Conservation (phyloP, 345 rosid genomes). For the Lepidium aucheri region DNA sequence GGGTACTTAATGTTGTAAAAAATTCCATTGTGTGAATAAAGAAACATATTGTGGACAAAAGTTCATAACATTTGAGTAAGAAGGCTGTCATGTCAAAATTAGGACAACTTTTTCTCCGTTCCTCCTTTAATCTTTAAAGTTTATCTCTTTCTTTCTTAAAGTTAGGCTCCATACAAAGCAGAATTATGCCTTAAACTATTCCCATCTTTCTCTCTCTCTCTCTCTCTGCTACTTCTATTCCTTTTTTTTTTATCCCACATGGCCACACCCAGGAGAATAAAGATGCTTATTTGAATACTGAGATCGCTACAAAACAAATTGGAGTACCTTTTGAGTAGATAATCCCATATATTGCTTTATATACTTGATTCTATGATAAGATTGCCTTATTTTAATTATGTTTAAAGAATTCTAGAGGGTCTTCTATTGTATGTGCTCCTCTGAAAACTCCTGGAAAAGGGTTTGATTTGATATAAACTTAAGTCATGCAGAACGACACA, state of each 20-base stretch:
- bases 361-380: conserved; percentile 3
- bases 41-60: conserved; percentile 17
- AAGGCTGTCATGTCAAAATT: conserved; percentile 31
- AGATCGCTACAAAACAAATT: conserved; percentile 1
- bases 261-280: conserved; percentile 24
- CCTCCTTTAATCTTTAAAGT: conserved; percentile 24
- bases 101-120: conserved; percentile 29
- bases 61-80: conserved; percentile 21
- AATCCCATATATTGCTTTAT: not conserved
- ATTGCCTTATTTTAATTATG: not conserved
- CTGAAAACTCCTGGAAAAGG: conserved; percentile 10
- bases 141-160: conserved; percentile 26
- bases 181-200: conserved; percentile 29
- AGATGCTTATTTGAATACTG: conserved; percentile 24
- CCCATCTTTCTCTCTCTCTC: not conserved
- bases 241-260: conserved; percentile 13
- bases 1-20: not conserved
- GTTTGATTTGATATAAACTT: conserved; percentile 22
- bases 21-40: not conserved
- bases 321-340: conserved; percentile 20
- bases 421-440: conserved; percentile 11
- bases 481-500: not conserved
- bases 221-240: conserved; percentile 18
- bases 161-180: conserved; percentile 23
- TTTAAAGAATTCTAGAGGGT: not conserved